These are phyloP conservation scores for Zea luxurians DNA, from an alignment of 176 grass and related monocot species.

Conservation along the genomic window DNA sequence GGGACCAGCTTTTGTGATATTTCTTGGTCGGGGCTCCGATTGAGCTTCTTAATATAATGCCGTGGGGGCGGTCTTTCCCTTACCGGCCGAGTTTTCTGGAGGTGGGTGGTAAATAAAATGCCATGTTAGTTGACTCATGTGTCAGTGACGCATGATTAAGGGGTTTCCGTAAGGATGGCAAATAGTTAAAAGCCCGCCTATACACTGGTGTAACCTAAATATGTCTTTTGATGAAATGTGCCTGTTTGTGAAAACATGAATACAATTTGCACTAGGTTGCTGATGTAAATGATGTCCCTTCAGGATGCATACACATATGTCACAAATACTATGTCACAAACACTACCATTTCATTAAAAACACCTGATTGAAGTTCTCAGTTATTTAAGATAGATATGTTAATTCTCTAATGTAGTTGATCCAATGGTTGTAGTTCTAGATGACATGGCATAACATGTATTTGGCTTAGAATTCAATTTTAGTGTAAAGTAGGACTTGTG, in stretches of 20 bases:
- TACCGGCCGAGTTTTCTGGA: no score
- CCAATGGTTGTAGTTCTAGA: not conserved
- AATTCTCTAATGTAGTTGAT: not conserved
- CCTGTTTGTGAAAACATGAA: not conserved
- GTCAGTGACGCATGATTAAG: no score
- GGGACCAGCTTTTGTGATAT: no score
- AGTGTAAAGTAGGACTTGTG: not conserved
- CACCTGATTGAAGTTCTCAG: not conserved
- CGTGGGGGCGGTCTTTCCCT: no score
- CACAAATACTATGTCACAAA: not conserved
- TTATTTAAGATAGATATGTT: not conserved
- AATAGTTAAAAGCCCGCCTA: not conserved
- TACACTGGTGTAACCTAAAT: not conserved
- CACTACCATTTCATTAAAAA: not conserved
- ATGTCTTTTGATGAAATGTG: not conserved
- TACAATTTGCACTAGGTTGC: constrained; percentile 4
- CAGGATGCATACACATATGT: not conserved
- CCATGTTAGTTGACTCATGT: no score
- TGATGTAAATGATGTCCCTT: not conserved
- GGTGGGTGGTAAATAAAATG: no score
- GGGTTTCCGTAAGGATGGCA: no score
- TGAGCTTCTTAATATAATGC: no score
- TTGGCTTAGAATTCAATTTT: not conserved
- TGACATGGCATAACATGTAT: not conserved
- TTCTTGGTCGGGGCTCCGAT: no score